phyloP scores from a whole-genome alignment of 2,329 filamentous ascomycete genomes.

The Ascochyta clinopodiicola region DNA sequence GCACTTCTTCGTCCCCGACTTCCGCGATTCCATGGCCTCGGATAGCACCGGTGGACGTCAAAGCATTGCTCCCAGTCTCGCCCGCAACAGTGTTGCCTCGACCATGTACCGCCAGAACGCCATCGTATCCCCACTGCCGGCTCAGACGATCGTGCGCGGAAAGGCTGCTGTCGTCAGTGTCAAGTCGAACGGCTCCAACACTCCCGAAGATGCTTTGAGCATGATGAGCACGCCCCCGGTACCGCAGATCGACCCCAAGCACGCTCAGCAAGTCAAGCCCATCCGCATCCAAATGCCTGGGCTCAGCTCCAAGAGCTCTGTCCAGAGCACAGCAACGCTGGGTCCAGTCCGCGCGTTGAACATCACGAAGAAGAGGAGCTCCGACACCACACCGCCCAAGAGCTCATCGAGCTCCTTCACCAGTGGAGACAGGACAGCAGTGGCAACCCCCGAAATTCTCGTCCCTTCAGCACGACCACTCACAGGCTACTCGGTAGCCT shows the following conservation, averaged over 20 bases:
- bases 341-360: conserved; percentile 56
- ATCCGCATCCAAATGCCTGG: conserved; percentile 53
- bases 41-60: conserved; percentile 66
- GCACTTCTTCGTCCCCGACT: conserved; percentile 92
- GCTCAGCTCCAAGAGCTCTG: conserved; percentile 45
- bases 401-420: conserved; percentile 31
- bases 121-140: conserved; percentile 77
- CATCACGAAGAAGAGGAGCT: conserved; percentile 49
- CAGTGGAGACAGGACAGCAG: conserved; percentile 29
- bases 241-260: conserved; percentile 70
- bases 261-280: conserved; percentile 32
- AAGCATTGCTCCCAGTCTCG: conserved; percentile 58
- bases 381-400: conserved; percentile 37
- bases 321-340: conserved; percentile 48
- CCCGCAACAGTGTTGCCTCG: conserved; percentile 73
- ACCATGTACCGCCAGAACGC: conserved; percentile 94
- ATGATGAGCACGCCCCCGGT: conserved; percentile 69
- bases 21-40: conserved; percentile 91
- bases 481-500: conserved; percentile 41
- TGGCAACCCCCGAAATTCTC: conserved; percentile 33
- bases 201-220: conserved; percentile 56
- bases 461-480: conserved; percentile 37
- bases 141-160: conserved; percentile 84
- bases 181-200: conserved; percentile 69
- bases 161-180: conserved; percentile 95